Conservation (phyloP, 2,329 filamentous ascomycete species). For the Colletotrichum sidae region DNA sequence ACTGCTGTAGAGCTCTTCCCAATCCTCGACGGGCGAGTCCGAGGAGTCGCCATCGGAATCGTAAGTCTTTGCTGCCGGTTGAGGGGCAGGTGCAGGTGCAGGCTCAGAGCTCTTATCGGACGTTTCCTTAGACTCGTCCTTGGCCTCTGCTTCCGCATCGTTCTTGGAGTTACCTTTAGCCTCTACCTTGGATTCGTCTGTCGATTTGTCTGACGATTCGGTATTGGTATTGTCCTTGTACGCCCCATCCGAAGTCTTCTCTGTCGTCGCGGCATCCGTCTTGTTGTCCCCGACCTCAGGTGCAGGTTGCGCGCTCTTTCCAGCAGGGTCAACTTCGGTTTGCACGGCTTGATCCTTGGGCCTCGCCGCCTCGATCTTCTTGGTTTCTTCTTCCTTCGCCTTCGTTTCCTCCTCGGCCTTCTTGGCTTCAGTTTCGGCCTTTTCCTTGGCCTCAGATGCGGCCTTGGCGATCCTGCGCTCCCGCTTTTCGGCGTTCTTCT, state of each 20-base stretch:
- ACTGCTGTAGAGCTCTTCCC: conserved; percentile 68
- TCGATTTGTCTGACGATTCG: conserved; percentile 1
- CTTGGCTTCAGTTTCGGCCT: conserved; percentile 38
- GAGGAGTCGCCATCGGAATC: conserved; percentile 67
- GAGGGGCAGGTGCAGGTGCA: conserved; percentile 10
- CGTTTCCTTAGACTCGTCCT: conserved; percentile 34
- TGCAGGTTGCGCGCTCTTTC: background rate
- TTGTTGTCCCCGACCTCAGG: background rate
- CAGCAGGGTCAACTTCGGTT: conserved; percentile 26
- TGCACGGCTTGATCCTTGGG: conserved; percentile 28
- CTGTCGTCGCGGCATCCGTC: background rate
- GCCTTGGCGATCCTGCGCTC: conserved; percentile 39
- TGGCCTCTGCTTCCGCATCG: conserved; percentile 30
- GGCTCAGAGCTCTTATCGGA: conserved; percentile 34
- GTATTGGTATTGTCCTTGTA: conserved; percentile 8
- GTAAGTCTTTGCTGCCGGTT: conserved; percentile 12
- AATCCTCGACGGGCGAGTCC: conserved; percentile 70
- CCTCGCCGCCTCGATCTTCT: conserved; percentile 40
- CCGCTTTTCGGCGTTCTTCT: conserved; percentile 53
- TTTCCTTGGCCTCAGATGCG: conserved; percentile 35
- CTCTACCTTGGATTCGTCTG: conserved; percentile 1
- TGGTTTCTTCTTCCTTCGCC: conserved; percentile 41
- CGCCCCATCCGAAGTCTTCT: background rate
- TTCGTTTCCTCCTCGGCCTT: conserved; percentile 43
- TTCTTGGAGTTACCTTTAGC: conserved; percentile 26